phyloP scores from a whole-genome alignment of 257 asterid species.

The Primulina tabacum region DNA sequence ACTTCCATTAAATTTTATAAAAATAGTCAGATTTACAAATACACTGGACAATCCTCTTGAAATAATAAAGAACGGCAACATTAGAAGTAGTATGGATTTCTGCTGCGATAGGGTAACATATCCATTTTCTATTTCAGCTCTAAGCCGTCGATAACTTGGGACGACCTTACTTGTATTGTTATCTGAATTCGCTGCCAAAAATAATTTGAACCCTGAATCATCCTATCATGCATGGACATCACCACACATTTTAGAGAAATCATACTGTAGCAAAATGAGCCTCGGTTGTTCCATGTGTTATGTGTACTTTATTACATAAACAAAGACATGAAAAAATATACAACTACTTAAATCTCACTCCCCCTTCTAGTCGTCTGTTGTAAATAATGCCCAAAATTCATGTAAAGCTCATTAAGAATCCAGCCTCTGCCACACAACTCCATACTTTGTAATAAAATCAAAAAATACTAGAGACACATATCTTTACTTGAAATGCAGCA shows the following conservation, averaged over 20 bases:
- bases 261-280: neutral
- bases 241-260: neutral
- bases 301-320: neutral
- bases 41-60: too few relatives aligned
- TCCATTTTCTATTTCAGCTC: too few relatives aligned
- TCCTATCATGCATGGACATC: neutral
- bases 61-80: too few relatives aligned
- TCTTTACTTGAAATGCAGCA: conserved; percentile 9
- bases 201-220: neutral
- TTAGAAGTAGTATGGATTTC: too few relatives aligned
- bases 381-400: conserved; percentile 2
- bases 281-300: neutral
- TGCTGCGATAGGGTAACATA: too few relatives aligned
- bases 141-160: too few relatives aligned
- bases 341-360: neutral
- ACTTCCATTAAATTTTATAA: too few relatives aligned
- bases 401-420: neutral
- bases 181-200: neutral
- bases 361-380: neutral
- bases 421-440: neutral
- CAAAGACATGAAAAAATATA: conserved; percentile 13
- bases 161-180: too few relatives aligned
- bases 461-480: neutral
- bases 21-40: too few relatives aligned
- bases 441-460: neutral